phyloP scores from a whole-genome alignment of 176 grass and related monocot genomes.

The Oryza nivara region DNA sequence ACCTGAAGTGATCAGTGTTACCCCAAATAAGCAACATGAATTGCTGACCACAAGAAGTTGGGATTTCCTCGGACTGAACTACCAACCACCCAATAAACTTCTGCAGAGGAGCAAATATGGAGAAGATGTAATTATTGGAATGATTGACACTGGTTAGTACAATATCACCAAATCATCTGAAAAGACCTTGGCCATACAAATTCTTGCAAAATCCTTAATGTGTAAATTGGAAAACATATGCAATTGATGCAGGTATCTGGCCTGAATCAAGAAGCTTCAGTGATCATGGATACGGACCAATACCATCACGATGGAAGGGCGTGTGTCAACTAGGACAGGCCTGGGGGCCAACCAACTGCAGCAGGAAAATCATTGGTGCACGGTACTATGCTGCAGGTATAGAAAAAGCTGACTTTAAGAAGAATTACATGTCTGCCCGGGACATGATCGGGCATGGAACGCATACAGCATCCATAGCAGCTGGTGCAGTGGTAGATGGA shows the following conservation, averaged over 20 bases:
- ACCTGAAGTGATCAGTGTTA: conserved; percentile 48
- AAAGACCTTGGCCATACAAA: not conserved
- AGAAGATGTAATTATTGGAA: conserved; percentile 46
- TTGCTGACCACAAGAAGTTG: conserved; percentile 48
- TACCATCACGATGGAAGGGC: conserved; percentile 43
- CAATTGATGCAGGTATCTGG: conserved; percentile 43
- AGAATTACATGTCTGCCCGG: conserved; percentile 38
- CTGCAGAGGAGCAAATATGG: conserved; percentile 42
- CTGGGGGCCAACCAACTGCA: conserved; percentile 35
- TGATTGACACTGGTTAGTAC: conserved; percentile 34
- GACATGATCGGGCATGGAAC: conserved; percentile 44
- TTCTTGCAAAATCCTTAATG: conserved; percentile 28
- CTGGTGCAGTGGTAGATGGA: conserved; percentile 30
- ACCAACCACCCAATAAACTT: conserved; percentile 36
- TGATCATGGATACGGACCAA: conserved; percentile 22
- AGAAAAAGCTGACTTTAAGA: not conserved
- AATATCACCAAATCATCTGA: not conserved
- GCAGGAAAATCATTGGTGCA: conserved; percentile 42
- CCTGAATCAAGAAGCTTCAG: conserved; percentile 50
- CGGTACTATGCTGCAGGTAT: conserved; percentile 45
- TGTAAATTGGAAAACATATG: not conserved
- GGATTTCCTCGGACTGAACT: conserved; percentile 33
- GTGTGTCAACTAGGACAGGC: conserved; percentile 44
- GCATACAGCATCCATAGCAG: conserved; percentile 35
- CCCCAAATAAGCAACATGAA: conserved; percentile 25